These are phyloP conservation scores for Apodospora peruviana DNA, from an alignment of 495 filamentous ascomycete genomes.

Conservation along the genomic window DNA sequence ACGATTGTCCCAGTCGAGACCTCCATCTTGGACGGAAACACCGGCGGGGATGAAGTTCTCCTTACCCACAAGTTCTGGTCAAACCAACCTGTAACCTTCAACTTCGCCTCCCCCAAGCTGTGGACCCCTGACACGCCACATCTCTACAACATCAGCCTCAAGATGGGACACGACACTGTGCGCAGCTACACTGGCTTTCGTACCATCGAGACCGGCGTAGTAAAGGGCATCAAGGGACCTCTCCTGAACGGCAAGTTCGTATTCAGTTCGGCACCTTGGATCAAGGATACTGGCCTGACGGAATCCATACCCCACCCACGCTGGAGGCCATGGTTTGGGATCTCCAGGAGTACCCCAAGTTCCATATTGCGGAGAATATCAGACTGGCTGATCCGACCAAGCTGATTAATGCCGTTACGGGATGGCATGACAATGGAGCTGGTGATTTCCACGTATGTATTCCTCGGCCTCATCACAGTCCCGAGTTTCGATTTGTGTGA, in stretches of 20 bases:
- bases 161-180: conserved; percentile 48
- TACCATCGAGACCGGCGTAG: conserved; percentile 46
- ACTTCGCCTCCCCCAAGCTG: conserved; percentile 30
- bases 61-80: not conserved
- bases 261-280: conserved; percentile 64
- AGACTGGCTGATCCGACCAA: conserved; percentile 54
- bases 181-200: conserved; percentile 64
- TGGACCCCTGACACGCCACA: conserved; percentile 59
- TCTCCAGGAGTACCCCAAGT: conserved; percentile 49
- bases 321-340: conserved; percentile 62
- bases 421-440: conserved; percentile 58
- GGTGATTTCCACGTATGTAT: conserved; percentile 45
- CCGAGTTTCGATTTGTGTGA: conserved; percentile 19
- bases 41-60: conserved; percentile 1
- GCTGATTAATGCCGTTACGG: conserved; percentile 53
- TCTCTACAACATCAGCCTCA: conserved; percentile 58
- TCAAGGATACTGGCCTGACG: conserved; percentile 65
- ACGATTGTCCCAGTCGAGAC: conserved; percentile 36
- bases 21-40: conserved; percentile 33
- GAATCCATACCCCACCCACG: conserved; percentile 55
- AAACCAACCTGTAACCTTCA: not conserved
- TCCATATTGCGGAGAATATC: conserved; percentile 47
- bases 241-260: conserved; percentile 59
- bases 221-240: conserved; percentile 56
- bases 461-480: not conserved